Conservation (phyloP, 2,329 filamentous ascomycete genomes). For the Daldinia sp. region DNA sequence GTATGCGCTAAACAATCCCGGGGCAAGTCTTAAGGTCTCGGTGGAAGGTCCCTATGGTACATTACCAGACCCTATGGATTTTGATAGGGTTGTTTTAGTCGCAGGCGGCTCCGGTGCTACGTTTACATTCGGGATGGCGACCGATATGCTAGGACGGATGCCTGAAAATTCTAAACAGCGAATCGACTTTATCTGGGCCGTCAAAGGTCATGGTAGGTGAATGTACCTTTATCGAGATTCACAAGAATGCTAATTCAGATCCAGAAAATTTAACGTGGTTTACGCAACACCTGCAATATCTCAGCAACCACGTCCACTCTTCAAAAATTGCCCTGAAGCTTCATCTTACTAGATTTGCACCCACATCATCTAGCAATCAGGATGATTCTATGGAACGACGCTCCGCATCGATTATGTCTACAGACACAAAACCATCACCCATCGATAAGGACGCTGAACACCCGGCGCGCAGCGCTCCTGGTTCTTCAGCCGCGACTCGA, state of each 20-base stretch:
- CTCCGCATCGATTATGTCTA: slow-evolving; percentile 17
- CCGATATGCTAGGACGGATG: slow-evolving; percentile 56
- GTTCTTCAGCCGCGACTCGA: slow-evolving; percentile 29
- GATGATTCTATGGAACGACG: slow-evolving; percentile 10
- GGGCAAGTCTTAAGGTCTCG: slow-evolving; percentile 58
- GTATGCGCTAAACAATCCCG: slow-evolving; percentile 59
- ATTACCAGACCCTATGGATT: slow-evolving; percentile 59
- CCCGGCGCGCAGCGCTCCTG: slow-evolving; percentile 17
- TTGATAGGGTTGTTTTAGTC: slow-evolving; percentile 65
- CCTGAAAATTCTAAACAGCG: slow-evolving; percentile 48
- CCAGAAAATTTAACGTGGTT: slow-evolving; percentile 51
- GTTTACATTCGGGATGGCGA: slow-evolving; percentile 61
- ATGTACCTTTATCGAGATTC: background rate
- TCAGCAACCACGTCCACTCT: slow-evolving; percentile 51
- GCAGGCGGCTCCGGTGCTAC: slow-evolving; percentile 69
- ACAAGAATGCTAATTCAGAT: slow-evolving; percentile 23
- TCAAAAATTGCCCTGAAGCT: slow-evolving; percentile 51
- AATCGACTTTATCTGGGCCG: slow-evolving; percentile 60
- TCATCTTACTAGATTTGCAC: slow-evolving; percentile 47
- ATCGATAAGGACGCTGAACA: slow-evolving; percentile 31
- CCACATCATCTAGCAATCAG: slow-evolving; percentile 10
- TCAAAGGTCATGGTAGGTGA: slow-evolving; percentile 55
- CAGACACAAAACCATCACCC: slow-evolving; percentile 16
- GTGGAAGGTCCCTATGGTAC: slow-evolving; percentile 68
- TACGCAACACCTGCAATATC: slow-evolving; percentile 50